Base-by-base conservation (phyloP, 2,329 filamentous ascomycete species). In the Hymenoscyphus scutula region DNA sequence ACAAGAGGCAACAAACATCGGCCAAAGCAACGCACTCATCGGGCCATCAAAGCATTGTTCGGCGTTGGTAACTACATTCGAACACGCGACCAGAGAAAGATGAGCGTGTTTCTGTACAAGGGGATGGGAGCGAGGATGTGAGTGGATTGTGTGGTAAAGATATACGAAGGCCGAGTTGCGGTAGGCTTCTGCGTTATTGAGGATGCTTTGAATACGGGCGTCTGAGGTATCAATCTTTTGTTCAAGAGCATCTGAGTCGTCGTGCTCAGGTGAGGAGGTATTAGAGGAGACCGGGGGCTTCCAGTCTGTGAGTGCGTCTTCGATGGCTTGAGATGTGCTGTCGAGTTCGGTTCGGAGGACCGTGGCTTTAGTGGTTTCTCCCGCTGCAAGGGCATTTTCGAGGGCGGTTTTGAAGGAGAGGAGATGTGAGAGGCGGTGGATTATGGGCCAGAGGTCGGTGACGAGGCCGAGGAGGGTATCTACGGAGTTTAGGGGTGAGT, bases 21-120 rank as follows among this genome's bases (percentile, higher is more conserved):
- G 86, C 84, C 85, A 88, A 1, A 89, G 77, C 38, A 89, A 75
- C 2, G 86, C 86, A 1, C 83, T 81, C 82, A 88, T 87, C 0
- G 86, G 86, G 0, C 86, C 85, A 53, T 69, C 66, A 23, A 62
- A 38, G 53, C 69, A 71, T 32, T 64, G 30, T 55, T 69, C 65
- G 5, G 76, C 76, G 63, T 82, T 81, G 25, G 75, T 76, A 30
- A 85, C 84, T 0, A 84, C 85, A 32, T 79, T 79, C 5, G 80
- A 77, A 68, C 84, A 87, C 64, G 86, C 82, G 15, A 74, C 71
- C 5, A 87, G 76, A 5, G 82, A 79, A 1, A 77, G 70, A 64
- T 79, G 81, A 0, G 80, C 73, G 67, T 87, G 83, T 17, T 75
- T 76, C 71, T 87, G 85, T 11, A 88, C 84, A 8, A 78, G 74